A percentile compares a stretch with the other conserved stretches of the same genome.
phyloP scores from a whole-genome alignment of 129 eudicot genomes.

The Deinandra increscens region DNA sequence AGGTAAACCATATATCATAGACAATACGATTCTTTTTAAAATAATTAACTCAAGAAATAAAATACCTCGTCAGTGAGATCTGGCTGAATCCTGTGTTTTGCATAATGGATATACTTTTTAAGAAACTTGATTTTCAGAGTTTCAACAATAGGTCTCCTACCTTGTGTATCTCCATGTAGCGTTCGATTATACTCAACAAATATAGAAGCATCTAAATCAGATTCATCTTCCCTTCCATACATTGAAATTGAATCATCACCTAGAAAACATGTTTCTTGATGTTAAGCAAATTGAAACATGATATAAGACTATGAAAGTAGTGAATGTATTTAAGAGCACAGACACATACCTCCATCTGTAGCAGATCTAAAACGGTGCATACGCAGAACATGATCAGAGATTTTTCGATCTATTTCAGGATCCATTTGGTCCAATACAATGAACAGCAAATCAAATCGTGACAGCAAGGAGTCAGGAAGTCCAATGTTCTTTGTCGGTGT shows the following conservation, averaged over 20 bases:
- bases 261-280: conserved; percentile 27
- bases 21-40: not conserved
- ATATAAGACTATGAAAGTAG: not conserved
- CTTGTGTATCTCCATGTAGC: conserved; percentile 73
- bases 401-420: conserved; percentile 80
- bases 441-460: conserved; percentile 93
- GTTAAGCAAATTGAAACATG: conserved; percentile 17
- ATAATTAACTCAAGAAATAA: not conserved
- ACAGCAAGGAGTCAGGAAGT: conserved; percentile 94
- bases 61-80: conserved; percentile 94
- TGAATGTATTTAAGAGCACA: not conserved
- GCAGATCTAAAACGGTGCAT: conserved; percentile 91
- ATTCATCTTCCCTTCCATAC: conserved; percentile 72
- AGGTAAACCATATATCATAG: not conserved
- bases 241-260: conserved; percentile 61
- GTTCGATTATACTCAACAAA: conserved; percentile 83
- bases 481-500: conserved; percentile 99
- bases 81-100: conserved; percentile 89
- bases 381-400: conserved; percentile 95
- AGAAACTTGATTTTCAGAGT: conserved; percentile 90
- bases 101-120: conserved; percentile 92
- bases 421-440: conserved; percentile 99
- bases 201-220: conserved; percentile 58
- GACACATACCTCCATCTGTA: conserved; percentile 69
- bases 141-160: conserved; percentile 61